Percentiles rank a stretch among this genome's conserved stretches.
These are phyloP conservation scores for Calonectria henricotiae DNA, from an alignment of 2,329 filamentous ascomycete genomes.

Conservation along the genomic window DNA sequence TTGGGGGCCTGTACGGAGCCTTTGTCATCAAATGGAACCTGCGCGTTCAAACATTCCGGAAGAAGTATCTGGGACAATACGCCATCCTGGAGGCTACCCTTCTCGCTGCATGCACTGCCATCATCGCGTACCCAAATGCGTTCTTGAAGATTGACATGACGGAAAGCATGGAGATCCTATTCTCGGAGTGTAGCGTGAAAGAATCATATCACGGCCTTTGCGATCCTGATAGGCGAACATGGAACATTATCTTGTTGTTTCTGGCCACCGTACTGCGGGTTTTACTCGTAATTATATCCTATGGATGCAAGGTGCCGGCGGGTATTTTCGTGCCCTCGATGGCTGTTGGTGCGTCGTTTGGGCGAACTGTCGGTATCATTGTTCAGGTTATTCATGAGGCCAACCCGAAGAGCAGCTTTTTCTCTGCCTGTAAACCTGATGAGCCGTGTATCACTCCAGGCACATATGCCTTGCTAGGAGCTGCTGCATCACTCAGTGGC, in stretches of 20 bases:
- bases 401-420: slow-evolving; percentile 87
- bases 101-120: slow-evolving; percentile 85
- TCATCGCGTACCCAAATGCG: slow-evolving; percentile 97
- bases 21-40: slow-evolving; percentile 99
- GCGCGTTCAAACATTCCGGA: slow-evolving; percentile 90
- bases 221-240: slow-evolving; percentile 82
- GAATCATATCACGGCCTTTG: slow-evolving; percentile 94
- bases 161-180: slow-evolving; percentile 98
- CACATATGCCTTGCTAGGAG: slow-evolving; percentile 96
- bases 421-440: slow-evolving; percentile 90
- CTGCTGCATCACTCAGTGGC: slow-evolving; percentile 90
- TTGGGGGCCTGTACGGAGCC: slow-evolving; percentile 95
- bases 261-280: slow-evolving; percentile 86
- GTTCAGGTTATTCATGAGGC: slow-evolving; percentile 91
- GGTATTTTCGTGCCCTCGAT: slow-evolving; percentile 99
- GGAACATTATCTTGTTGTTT: slow-evolving; percentile 84
- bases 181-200: slow-evolving; percentile 90
- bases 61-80: slow-evolving; percentile 89
- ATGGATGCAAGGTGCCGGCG: slow-evolving; percentile 97
- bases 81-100: slow-evolving; percentile 90
- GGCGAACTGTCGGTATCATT: slow-evolving; percentile 92
- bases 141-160: slow-evolving; percentile 99
- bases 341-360: slow-evolving; percentile 96
- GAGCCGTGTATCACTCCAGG: slow-evolving; percentile 97
- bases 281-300: slow-evolving; percentile 93